Evolutionary conservation across 768 basidiomycete genomes (phyloP).

Genomic region (Lentinula raphanica): DNA sequence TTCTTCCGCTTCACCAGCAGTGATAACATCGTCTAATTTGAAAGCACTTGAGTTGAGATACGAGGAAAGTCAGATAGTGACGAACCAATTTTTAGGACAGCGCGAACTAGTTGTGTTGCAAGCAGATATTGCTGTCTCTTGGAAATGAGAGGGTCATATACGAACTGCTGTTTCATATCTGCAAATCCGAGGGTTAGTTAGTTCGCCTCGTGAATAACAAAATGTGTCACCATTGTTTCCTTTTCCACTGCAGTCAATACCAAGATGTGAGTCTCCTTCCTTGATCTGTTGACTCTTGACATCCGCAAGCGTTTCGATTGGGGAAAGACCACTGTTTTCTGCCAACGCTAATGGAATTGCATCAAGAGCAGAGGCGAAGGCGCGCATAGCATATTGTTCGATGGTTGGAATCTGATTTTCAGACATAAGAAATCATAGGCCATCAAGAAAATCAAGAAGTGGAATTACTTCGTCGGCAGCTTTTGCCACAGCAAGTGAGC

Average conservation of each 20-base stretch:
- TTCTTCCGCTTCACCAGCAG: slow-evolving; percentile 64
- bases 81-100: slow-evolving; percentile 78
- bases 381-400: slow-evolving; percentile 99
- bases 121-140: slow-evolving; percentile 96
- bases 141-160: slow-evolving; percentile 95
- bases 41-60: slow-evolving; percentile 4
- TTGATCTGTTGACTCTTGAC: slow-evolving; percentile 90
- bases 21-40: slow-evolving; percentile 69
- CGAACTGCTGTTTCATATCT: slow-evolving; percentile 99
- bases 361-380: slow-evolving; percentile 94
- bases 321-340: slow-evolving; percentile 94
- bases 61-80: not conserved
- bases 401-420: slow-evolving; percentile 97
- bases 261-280: slow-evolving; percentile 79
- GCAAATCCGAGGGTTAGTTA: slow-evolving; percentile 79
- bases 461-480: slow-evolving; percentile 82
- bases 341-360: slow-evolving; percentile 94
- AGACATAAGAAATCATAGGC: too few relatives aligned
- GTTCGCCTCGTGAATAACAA: slow-evolving; percentile 17
- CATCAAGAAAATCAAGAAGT: too few relatives aligned
- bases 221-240: slow-evolving; percentile 73
- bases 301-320: slow-evolving; percentile 95
- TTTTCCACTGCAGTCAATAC: slow-evolving; percentile 87
- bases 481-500: slow-evolving; percentile 86
- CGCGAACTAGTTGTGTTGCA: slow-evolving; percentile 92